A percentile compares a stretch with the other conserved stretches of the same genome.
phyloP scores from a whole-genome alignment of 257 asterid species.

The Nicotiana tabacum region DNA sequence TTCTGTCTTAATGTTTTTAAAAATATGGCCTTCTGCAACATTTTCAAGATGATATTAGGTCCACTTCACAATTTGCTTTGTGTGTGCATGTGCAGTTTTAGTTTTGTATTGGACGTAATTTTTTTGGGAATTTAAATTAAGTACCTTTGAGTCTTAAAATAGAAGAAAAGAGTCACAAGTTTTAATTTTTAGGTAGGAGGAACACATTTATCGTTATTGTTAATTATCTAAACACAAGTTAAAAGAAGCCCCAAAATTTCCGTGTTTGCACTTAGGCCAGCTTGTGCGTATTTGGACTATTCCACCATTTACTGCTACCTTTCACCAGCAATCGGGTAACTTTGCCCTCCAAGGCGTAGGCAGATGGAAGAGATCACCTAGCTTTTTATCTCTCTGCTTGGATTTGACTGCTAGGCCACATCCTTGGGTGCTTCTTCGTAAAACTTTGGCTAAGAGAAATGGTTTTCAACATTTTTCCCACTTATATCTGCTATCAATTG shows the following conservation, averaged over 20 bases:
- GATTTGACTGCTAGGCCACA: neutral
- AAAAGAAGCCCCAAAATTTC: no score
- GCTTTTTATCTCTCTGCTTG: neutral
- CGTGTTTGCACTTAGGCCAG: no score
- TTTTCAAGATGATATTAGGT: neutral
- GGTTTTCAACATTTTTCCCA: neutral
- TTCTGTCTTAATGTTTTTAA: neutral
- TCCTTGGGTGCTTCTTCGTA: neutral
- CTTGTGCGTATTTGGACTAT: no score
- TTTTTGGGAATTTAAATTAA: neutral
- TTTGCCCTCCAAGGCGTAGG: neutral
- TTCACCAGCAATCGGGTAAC: neutral
- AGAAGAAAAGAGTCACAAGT: no score
- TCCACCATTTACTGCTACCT: neutral
- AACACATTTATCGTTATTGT: no score
- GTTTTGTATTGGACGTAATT: no score
- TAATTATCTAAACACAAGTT: no score
- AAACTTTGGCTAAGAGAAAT: neutral
- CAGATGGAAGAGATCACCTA: neutral
- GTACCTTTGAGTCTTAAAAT: no score
- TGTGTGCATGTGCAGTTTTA: neutral
- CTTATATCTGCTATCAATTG: neutral
- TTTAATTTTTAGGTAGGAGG: no score
- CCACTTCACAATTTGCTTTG: neutral
- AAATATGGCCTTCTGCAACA: neutral